Base-by-base conservation (phyloP, 1,284 basidiomycete species). In the Melanopsichium pennsylvanicum region DNA sequence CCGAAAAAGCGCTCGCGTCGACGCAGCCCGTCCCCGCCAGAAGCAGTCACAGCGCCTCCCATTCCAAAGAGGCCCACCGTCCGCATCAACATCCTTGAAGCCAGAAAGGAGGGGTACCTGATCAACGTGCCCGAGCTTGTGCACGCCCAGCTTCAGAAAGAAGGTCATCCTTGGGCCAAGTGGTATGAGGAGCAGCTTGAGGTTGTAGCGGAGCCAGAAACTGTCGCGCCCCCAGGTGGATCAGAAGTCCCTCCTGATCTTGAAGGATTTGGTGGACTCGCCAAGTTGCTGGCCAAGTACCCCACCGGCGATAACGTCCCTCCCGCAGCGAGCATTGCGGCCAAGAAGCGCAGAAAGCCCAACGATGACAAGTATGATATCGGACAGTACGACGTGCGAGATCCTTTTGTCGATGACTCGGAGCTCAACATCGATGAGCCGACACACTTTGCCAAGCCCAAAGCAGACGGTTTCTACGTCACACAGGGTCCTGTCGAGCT, bases 341-440 rank as follows among this genome's bases (percentile, higher is more conserved):
- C 16, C 59, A 78, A 55, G 49, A 62, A 51, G 47, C 62, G 66
- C 31, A 55, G 61, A 57, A 51, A 57, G 27, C 48, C 31, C 49
- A 60, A 38, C 50, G 62, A 72, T 11, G 69, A 72, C 48, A 70
- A 64, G 41, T 72, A 75, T 40, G 73, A 75, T 22, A 73, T 76
- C 25, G 82, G 82, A 40, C 81, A 82, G 18, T 98, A 98, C 84
- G 94, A 98, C 82, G 85, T 89, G 16, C 85, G 86, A 1, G 95
- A 98, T 82, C 90, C 92, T 0, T 97, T 97, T 83, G 97, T 98
- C 76, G 95, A 98, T 84, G 95, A 98, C 82, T 92, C 92, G 0
- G 94, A 98, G 80, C 86, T 96, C 49, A 88, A 87, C 18, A 84
- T 94, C 35, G 93, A 97, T 82, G 89, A 94, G 77, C 89, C 93